Evolutionary conservation across 1,284 basidiomycete genomes (phyloP).

Genomic region (Papiliotrema terrestris): DNA sequence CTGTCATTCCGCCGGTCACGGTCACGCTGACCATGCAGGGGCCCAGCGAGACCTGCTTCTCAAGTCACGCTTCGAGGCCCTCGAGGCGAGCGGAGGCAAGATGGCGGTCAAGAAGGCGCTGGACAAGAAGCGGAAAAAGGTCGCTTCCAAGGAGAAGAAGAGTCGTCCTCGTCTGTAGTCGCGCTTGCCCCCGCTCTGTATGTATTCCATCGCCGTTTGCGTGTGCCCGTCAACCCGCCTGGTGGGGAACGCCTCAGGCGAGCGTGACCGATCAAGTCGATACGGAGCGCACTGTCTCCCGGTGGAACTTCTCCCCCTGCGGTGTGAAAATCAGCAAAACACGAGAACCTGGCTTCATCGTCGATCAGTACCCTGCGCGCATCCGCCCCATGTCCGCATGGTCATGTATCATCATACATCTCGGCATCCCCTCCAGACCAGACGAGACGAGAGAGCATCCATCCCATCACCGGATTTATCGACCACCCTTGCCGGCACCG

Average conservation of each 20-base stretch:
- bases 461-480: constrained; percentile 24
- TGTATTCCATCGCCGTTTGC: background rate
- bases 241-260: no score
- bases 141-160: constrained; percentile 84
- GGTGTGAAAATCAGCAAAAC: no score
- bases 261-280: no score
- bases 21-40: constrained; percentile 51
- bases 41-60: constrained; percentile 70
- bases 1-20: background rate
- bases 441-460: background rate
- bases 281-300: no score
- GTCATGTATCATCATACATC: no score
- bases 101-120: constrained; percentile 79
- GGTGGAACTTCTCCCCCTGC: no score
- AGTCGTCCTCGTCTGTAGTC: constrained; percentile 61
- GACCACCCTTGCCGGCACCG: constrained; percentile 51
- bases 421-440: background rate
- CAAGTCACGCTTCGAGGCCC: constrained; percentile 70
- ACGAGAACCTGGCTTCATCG: no score
- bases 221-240: background rate
- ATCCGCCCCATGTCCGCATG: no score
- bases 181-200: background rate
- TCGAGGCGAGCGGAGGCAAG: constrained; percentile 69
- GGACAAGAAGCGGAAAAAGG: constrained; percentile 83
- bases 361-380: no score